Evolutionary conservation across 2,329 filamentous ascomycete genomes (phyloP).

Genomic region (Ascochyta pisi): DNA sequence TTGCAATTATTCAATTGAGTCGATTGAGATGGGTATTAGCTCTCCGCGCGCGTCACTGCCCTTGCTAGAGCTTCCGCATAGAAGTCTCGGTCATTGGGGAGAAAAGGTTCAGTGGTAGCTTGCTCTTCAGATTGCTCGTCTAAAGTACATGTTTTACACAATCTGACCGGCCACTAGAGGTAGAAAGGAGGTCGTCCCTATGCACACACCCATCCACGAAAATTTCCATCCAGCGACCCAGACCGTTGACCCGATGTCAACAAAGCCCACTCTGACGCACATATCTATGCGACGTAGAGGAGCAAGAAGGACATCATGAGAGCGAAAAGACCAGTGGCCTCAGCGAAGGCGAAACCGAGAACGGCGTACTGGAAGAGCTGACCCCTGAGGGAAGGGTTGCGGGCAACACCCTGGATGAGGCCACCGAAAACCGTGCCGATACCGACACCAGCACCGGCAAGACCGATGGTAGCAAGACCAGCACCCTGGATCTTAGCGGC

Average conservation of each 20-base stretch:
- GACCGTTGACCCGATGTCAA: conserved; percentile 44
- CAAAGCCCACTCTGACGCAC: conserved; percentile 40
- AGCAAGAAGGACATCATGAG: conserved; percentile 58
- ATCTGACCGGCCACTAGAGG: conserved; percentile 51
- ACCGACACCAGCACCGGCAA: conserved; percentile 92
- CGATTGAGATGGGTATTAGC: conserved; percentile 36
- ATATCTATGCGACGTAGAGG: conserved; percentile 52
- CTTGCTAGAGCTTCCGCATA: conserved; percentile 27
- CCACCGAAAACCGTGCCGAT: conserved; percentile 94
- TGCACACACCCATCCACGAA: conserved; percentile 50
- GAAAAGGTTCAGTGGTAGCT: conserved; percentile 47
- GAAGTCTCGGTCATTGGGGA: conserved; percentile 35
- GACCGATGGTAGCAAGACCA: conserved; percentile 79
- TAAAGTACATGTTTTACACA: conserved; percentile 55
- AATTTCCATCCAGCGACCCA: conserved; percentile 47
- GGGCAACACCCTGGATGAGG: conserved; percentile 86
- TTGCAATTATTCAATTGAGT: conserved; percentile 30
- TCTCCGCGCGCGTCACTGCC: conserved; percentile 38
- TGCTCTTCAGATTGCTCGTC: conserved; percentile 52
- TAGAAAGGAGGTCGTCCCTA: conserved; percentile 48
- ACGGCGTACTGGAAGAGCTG: conserved; percentile 97
- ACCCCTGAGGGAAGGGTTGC: conserved; percentile 92
- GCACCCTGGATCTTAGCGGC: conserved; percentile 53
- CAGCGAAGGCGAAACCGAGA: conserved; percentile 94
- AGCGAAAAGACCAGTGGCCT: conserved; percentile 76